Percentiles rank a stretch among this genome's conserved stretches.
Conservation (phyloP, 805 yeast genomes). For the Clavispora phyllophila region DNA sequence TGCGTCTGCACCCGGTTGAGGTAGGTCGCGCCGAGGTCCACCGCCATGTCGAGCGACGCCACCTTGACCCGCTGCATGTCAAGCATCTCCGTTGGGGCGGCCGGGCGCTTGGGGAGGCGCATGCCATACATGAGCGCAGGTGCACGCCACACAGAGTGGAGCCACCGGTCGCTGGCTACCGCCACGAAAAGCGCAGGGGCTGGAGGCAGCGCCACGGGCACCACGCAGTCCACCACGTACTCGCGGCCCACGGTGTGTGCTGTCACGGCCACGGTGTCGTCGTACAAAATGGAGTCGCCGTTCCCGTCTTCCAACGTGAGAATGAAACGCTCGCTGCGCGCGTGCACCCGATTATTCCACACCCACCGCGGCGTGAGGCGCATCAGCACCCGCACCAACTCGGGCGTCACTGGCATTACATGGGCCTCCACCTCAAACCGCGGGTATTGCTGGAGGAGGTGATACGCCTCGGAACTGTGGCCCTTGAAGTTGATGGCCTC, state of each 20-base stretch:
- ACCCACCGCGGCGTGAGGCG: slow-evolving; percentile 68
- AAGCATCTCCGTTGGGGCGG: slow-evolving; percentile 56
- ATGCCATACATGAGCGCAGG: slow-evolving; percentile 55
- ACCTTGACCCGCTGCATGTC: slow-evolving; percentile 46
- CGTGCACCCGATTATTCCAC: slow-evolving; percentile 70
- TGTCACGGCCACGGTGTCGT: slow-evolving; percentile 50
- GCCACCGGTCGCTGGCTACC: slow-evolving; percentile 78
- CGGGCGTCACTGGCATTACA: slow-evolving; percentile 74
- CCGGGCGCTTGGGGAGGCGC: slow-evolving; percentile 57
- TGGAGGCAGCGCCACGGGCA: slow-evolving; percentile 46
- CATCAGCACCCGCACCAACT: slow-evolving; percentile 59
- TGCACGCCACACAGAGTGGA: slow-evolving; percentile 60
- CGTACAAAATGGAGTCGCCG: slow-evolving; percentile 67
- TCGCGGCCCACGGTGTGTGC: slow-evolving; percentile 47
- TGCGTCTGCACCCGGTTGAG: slow-evolving; percentile 79
- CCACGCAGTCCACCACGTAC: slow-evolving; percentile 59
- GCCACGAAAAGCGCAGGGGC: slow-evolving; percentile 72
- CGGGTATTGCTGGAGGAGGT: slow-evolving; percentile 70
- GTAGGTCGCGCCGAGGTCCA: slow-evolving; percentile 2
- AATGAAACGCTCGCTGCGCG: slow-evolving; percentile 58
- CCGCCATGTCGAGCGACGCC: slow-evolving; percentile 40
- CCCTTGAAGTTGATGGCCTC: slow-evolving; percentile 73
- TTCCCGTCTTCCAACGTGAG: slow-evolving; percentile 77
- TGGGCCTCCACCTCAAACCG: slow-evolving; percentile 51
- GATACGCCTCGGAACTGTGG: slow-evolving; percentile 54